Evolutionary conservation across 345 rosid species (phyloP).

Genomic region (Reutealis trisperma): DNA sequence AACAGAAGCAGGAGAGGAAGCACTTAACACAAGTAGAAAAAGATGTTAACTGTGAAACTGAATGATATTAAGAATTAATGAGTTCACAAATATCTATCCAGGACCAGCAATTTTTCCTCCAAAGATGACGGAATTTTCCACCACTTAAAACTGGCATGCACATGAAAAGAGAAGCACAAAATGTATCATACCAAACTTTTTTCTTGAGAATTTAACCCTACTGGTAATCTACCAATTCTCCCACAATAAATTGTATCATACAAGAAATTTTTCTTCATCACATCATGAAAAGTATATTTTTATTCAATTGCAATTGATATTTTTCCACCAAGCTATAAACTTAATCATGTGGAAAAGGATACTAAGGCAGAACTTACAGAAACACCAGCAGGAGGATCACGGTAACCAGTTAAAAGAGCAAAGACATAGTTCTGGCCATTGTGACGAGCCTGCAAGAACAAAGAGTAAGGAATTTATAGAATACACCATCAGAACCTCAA

Average conservation of each 20-base stretch:
- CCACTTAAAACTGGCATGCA: neutral
- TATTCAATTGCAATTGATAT: neutral
- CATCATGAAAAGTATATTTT: neutral
- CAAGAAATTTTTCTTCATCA: neutral
- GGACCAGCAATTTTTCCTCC: neutral
- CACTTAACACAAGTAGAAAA: neutral
- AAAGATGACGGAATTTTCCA: neutral
- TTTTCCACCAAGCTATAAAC: neutral
- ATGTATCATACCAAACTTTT: neutral
- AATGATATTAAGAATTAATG: neutral
- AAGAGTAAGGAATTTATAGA: slow-evolving; percentile 12
- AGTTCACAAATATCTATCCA: neutral
- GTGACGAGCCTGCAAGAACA: slow-evolving; percentile 86
- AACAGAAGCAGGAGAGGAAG: neutral
- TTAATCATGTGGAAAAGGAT: neutral
- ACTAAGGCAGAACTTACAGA: slow-evolving; percentile 44
- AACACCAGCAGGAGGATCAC: slow-evolving; percentile 98
- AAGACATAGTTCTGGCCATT: slow-evolving; percentile 97
- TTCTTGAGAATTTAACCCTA: neutral
- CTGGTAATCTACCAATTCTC: neutral
- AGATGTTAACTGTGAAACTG: neutral
- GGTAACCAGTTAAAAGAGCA: slow-evolving; percentile 95
- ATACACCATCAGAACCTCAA: slow-evolving; percentile 8
- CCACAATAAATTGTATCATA: neutral
- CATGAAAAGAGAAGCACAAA: neutral